Evolutionary conservation across 257 asterid genomes (phyloP), one percentile per base, ranked within the genome.

Genomic region (Jaltomata sinuosa): DNA sequence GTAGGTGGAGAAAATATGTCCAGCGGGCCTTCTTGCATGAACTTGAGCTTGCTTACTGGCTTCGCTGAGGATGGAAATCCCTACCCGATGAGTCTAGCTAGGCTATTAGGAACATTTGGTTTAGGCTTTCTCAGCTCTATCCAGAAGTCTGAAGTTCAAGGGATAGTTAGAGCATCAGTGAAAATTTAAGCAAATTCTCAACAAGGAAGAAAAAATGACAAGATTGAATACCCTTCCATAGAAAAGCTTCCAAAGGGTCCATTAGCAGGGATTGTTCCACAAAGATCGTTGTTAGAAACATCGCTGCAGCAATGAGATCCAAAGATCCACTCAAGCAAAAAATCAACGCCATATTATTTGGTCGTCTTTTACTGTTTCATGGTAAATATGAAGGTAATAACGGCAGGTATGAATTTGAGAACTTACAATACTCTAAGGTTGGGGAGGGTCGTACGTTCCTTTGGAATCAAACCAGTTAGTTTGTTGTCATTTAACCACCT

Each of bases 241-340:
- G 97, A 90, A 86, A 94, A 94, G 89, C 84, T 85, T 32, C 74
- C 88, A 59, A 95, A 95, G 0, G 97, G 97, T 32, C 99, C 99
- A 88, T 94, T 97, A 12, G 90, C 97, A 0, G 97, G 99, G 62
- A 95, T 94, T 74, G 99, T 95, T 76, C 99, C 99, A 87, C 99
- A 94, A 40, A 95, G 92, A 72, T 92, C 90, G 47, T 94, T 95
- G 82, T 94, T 85, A 9, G 98, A 93, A 88, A 91, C 93, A 85
- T 95, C 99, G 82, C 99, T 95, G 90, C 93, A 89, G 22, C 22
- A 76, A 85, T 84, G 83, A 85, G 29, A 47, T 76, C 14, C 67
- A 29, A 61, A 57, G 54, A 68, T 80, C 67, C 65, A 84, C n/a
- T 65, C 45, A 14, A 38, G 16, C 54, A n/a, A 71, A 42, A 65